These are phyloP conservation scores for Microcera coccophila DNA, from an alignment of 2,329 filamentous ascomycete genomes.

Conservation along the genomic window DNA sequence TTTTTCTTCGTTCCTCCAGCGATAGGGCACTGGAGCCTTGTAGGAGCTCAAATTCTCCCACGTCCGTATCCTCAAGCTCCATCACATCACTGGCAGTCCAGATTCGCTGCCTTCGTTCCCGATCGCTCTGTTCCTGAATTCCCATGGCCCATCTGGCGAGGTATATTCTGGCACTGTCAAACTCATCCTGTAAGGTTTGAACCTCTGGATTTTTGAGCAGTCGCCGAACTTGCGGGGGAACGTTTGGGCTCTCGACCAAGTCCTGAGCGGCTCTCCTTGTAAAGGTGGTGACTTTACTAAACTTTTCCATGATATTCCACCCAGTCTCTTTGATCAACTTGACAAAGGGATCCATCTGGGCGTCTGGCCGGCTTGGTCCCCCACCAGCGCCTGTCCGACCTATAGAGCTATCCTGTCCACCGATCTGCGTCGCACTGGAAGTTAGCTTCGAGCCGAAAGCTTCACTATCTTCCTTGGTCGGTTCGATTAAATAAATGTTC, in stretches of 20 bases:
- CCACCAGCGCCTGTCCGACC: slow-evolving; percentile 32
- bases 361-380: slow-evolving; percentile 51
- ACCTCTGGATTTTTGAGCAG: slow-evolving; percentile 89
- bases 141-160: slow-evolving; percentile 97
- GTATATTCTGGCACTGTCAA: slow-evolving; percentile 92
- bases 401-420: slow-evolving; percentile 31
- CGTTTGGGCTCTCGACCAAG: slow-evolving; percentile 81
- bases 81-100: slow-evolving; percentile 92
- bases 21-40: slow-evolving; percentile 73
- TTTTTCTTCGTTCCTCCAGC: slow-evolving; percentile 70
- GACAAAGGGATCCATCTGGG: slow-evolving; percentile 84
- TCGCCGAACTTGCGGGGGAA: slow-evolving; percentile 83
- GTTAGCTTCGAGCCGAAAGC: slow-evolving; percentile 69
- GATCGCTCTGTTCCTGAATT: slow-evolving; percentile 93
- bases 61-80: slow-evolving; percentile 88
- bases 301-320: slow-evolving; percentile 95
- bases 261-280: slow-evolving; percentile 89
- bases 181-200: slow-evolving; percentile 92
- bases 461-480: slow-evolving; percentile 75
- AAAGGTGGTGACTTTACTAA: slow-evolving; percentile 96
- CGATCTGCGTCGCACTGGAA: slow-evolving; percentile 26
- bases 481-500: slow-evolving; percentile 88
- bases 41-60: slow-evolving; percentile 93
- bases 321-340: slow-evolving; percentile 92
- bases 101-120: slow-evolving; percentile 77